These are phyloP conservation scores for Solanum virginianum DNA, from an alignment of 257 asterid species.

Conservation along the genomic window DNA sequence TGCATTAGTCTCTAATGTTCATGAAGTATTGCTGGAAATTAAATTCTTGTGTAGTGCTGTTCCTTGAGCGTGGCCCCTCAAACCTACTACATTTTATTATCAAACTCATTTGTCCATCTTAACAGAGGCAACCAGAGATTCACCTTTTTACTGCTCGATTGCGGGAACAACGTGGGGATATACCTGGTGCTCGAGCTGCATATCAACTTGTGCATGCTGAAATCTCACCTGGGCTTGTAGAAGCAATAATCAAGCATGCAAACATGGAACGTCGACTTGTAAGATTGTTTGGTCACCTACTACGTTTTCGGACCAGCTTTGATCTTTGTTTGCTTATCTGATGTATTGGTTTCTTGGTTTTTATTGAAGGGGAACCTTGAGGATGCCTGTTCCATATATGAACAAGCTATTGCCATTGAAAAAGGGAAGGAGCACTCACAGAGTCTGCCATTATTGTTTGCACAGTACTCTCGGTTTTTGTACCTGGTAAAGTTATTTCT, in stretches of 20 bases:
- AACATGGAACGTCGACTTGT: constrained; percentile 92
- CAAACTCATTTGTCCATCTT: neutral
- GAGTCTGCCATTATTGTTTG: constrained; percentile 71
- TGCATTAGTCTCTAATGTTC: neutral
- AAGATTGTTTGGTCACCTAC: constrained; percentile 14
- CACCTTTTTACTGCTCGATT: constrained; percentile 90
- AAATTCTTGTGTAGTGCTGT: neutral
- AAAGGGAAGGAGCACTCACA: constrained; percentile 94
- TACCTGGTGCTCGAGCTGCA: constrained; percentile 84
- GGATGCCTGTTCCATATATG: constrained; percentile 75
- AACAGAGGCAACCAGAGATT: constrained; percentile 95
- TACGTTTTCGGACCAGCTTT: neutral
- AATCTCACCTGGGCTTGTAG: constrained; percentile 93
- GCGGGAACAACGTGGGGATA: constrained; percentile 74
- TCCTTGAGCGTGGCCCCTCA: neutral
- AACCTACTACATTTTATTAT: neutral
- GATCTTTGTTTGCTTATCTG: neutral
- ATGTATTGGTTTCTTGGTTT: neutral
- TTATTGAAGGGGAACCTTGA: constrained; percentile 67
- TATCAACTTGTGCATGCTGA: constrained; percentile 89
- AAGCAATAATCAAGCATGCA: constrained; percentile 89
- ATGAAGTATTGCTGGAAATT: neutral
- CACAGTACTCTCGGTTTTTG: constrained; percentile 84
- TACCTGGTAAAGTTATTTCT: constrained; percentile 40
- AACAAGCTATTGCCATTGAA: constrained; percentile 89